A percentile compares a stretch with the other conserved stretches of the same genome.
phyloP scores from a whole-genome alignment of 495 filamentous ascomycete species.

The Stereocaulon alpinum region DNA sequence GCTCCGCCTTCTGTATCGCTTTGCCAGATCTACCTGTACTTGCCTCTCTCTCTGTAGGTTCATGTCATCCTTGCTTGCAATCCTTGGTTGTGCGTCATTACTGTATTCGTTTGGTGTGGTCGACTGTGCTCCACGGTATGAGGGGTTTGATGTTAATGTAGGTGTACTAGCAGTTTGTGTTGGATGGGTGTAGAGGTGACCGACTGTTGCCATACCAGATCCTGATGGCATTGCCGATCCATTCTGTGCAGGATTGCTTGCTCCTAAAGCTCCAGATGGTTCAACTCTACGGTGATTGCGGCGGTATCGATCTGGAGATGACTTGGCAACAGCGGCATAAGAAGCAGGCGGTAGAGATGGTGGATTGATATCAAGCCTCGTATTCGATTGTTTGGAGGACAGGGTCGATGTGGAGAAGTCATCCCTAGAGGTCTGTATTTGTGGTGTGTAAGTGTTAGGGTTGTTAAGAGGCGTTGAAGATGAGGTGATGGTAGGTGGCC shows the following conservation, averaged over 20 bases:
- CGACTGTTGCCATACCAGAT: constrained; percentile 32
- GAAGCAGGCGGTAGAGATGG: constrained; percentile 32
- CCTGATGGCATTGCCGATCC: constrained; percentile 35
- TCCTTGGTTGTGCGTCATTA: constrained; percentile 15
- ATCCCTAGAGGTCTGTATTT: constrained; percentile 31
- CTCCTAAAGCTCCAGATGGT: constrained; percentile 22
- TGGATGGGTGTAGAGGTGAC: constrained; percentile 31
- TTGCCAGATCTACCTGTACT: constrained; percentile 48
- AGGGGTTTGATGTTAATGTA: constrained; percentile 21
- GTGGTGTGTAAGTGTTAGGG: constrained; percentile 23
- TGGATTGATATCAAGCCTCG: constrained; percentile 41
- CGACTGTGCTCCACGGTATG: constrained; percentile 20
- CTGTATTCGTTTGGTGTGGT: constrained; percentile 8
- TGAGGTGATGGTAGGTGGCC: constrained; percentile 53
- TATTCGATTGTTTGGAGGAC: constrained; percentile 22
- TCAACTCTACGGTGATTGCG: constrained; percentile 45
- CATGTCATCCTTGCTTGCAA: constrained; percentile 42
- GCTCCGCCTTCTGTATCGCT: constrained; percentile 72
- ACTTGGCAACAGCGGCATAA: constrained; percentile 33
- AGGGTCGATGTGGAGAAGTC: constrained; percentile 31
- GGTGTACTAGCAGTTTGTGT: constrained; percentile 25
- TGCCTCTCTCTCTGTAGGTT: constrained; percentile 34
- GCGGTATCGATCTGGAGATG: constrained; percentile 59
- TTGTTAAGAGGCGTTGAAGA: constrained; percentile 44
- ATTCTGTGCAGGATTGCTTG: constrained; percentile 12